Conservation (phyloP, 176 grass and related monocot species). For the Aegilops sharonensis region DNA sequence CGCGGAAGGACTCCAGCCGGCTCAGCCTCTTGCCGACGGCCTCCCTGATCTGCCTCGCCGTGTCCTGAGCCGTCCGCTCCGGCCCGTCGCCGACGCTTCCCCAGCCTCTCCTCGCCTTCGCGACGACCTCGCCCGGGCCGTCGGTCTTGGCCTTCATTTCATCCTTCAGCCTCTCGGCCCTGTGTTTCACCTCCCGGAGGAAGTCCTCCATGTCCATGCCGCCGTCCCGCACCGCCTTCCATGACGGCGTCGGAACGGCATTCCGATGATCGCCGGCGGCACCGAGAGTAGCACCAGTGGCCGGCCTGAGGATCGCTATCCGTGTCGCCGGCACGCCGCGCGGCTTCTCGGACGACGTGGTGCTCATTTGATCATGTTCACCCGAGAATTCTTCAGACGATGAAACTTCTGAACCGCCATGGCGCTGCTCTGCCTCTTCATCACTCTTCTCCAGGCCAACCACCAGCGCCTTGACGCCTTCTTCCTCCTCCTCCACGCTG, state of each 20-base stretch:
- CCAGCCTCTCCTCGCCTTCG: neutral
- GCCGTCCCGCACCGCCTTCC: conserved; percentile 41
- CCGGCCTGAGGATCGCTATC: conserved; percentile 74
- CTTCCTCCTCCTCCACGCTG: neutral
- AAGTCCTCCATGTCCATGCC: conserved; percentile 57
- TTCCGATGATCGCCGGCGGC: neutral
- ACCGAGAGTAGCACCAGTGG: neutral
- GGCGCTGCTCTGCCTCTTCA: neutral
- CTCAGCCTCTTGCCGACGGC: conserved; percentile 38
- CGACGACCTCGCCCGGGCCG: too few species aligned
- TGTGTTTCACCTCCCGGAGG: conserved; percentile 62
- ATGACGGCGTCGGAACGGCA: neutral
- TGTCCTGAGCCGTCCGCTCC: conserved; percentile 49
- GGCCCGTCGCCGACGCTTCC: neutral
- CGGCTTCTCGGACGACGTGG: neutral
- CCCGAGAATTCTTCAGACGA: neutral
- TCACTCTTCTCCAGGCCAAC: conserved; percentile 6
- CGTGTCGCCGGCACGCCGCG: conserved; percentile 4
- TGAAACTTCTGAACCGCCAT: neutral
- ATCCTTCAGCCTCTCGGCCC: conserved; percentile 47
- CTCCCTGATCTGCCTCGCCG: conserved; percentile 58
- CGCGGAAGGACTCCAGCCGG: conserved; percentile 52
- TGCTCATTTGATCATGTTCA: neutral
- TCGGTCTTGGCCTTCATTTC: conserved; percentile 38
- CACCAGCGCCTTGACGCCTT: neutral